Evolutionary conservation across 495 filamentous ascomycete genomes (phyloP), one percentile per base, ranked within the genome.

Genomic region (Aspergillus homomorphus): DNA sequence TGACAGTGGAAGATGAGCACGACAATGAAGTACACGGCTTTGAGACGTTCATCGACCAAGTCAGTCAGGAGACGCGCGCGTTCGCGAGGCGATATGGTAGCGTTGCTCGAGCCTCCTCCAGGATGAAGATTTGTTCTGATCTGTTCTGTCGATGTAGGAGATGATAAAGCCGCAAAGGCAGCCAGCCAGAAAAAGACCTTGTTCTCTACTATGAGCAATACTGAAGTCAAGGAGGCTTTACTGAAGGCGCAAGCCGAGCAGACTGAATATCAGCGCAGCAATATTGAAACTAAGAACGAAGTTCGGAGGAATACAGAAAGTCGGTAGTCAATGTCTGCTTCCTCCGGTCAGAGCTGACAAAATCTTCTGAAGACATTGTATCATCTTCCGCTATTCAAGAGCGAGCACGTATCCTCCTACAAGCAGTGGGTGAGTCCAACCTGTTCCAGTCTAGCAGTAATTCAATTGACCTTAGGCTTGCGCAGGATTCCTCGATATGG

Each of bases 1-100:
- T 49, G 2, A n/a, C 21, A 20, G 26, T 50, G 2, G 44, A 48
- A 15, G 54, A 50, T 18, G 54, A 57, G n/a, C 22, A 33, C 12
- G 45, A 57, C 21, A 33, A 49, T 28, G 38, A 42, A 18, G 20
- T 50, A 14, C 54, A 50, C 20, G 54, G 45, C 45, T 57, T 57
- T 18, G 54, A 50, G 9, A 42, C 54, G 3, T 50, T 38, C n/a
- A 56, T 56, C 23, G 54, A 56, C 16, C 54, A 56, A 28, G 54
- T 56, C 5, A 28, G 38, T n/a, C 22, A 48, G 19, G 26, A 49
- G 16, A 56, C 43, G 16, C 54, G 23, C 7, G 22, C 30, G n/a
- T 56, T 56, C 15, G 54, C 54, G 15, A 28, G 33, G 44, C 14
- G 38, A 33, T 38, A 38, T 38, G 54, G 45, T 41, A 21, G 33